phyloP scores from a whole-genome alignment of 805 yeast genomes.

The Ogataea neopini region DNA sequence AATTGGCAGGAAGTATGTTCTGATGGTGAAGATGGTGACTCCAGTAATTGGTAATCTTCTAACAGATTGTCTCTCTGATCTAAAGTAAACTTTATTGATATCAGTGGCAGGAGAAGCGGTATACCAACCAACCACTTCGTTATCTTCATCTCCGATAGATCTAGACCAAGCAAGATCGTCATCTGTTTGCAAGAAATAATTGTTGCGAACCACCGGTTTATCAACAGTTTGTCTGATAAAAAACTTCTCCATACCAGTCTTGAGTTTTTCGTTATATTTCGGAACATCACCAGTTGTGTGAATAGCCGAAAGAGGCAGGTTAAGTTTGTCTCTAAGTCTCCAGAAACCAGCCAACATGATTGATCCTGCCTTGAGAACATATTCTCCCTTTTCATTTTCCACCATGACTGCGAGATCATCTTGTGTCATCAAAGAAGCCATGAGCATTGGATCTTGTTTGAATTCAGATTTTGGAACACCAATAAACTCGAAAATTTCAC shows the following conservation, averaged over 20 bases:
- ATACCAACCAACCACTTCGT: conserved; percentile 60
- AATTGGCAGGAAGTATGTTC: conserved; percentile 63
- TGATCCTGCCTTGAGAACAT: conserved; percentile 59
- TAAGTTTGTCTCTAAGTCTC: conserved; percentile 62
- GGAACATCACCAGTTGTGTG: conserved; percentile 73
- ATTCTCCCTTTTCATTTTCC: conserved; percentile 58
- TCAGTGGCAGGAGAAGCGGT: conserved; percentile 54
- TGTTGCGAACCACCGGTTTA: conserved; percentile 66
- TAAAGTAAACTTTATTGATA: conserved; percentile 49
- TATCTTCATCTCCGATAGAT: conserved; percentile 60
- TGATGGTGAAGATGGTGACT: conserved; percentile 56
- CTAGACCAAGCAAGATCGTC: conserved; percentile 62
- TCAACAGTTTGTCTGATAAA: conserved; percentile 57
- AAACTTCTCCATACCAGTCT: conserved; percentile 66
- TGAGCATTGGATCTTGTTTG: conserved; percentile 56
- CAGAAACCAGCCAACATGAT: conserved; percentile 69
- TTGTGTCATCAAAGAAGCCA: conserved; percentile 58
- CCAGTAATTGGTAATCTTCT: conserved; percentile 63
- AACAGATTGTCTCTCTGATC: conserved; percentile 66
- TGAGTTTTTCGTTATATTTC: conserved; percentile 56
- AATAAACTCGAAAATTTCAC: conserved; percentile 47
- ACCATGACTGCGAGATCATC: conserved; percentile 71
- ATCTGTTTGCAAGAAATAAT: conserved; percentile 67
- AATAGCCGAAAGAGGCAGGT: conserved; percentile 54
- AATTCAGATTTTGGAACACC: conserved; percentile 32